Evolutionary conservation across 1,284 basidiomycete species (phyloP).

Genomic region (Ganoderma sinense): DNA sequence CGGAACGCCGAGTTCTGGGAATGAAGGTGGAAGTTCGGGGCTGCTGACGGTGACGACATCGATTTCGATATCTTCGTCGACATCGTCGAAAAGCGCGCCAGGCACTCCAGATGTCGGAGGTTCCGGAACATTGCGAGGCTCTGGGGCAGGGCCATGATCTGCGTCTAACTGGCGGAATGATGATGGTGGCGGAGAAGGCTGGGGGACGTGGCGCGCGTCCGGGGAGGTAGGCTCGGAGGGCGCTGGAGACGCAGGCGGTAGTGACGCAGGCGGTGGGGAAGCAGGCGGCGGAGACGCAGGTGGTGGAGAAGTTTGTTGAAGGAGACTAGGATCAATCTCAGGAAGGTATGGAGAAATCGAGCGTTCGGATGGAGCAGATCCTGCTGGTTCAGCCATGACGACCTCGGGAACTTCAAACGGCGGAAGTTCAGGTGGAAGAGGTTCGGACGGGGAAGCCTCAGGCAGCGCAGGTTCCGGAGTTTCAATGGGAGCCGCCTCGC

Average conservation of each 20-base stretch:
- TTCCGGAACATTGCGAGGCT: background rate
- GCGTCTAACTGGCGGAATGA: background rate
- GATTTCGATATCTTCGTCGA: slow-evolving; percentile 6
- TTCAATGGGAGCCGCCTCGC: background rate
- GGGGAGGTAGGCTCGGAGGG: background rate
- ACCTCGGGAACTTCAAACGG: background rate
- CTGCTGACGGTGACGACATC: slow-evolving; percentile 6
- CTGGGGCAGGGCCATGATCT: background rate
- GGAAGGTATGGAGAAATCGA: background rate
- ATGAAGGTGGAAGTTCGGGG: background rate
- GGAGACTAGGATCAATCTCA: background rate
- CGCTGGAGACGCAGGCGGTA: background rate
- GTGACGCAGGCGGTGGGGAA: background rate
- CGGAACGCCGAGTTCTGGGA: background rate
- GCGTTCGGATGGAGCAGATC: background rate
- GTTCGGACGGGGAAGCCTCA: background rate
- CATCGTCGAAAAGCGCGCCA: background rate
- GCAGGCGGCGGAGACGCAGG: background rate
- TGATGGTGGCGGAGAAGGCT: background rate
- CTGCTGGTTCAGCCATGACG: background rate
- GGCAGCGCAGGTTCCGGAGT: background rate
- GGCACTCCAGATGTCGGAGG: background rate
- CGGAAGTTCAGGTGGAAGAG: background rate
- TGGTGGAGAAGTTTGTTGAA: background rate
- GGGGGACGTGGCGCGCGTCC: background rate